Base-by-base conservation (phyloP, 2,329 filamentous ascomycete genomes). In the Pseudopithomyces maydicus region DNA sequence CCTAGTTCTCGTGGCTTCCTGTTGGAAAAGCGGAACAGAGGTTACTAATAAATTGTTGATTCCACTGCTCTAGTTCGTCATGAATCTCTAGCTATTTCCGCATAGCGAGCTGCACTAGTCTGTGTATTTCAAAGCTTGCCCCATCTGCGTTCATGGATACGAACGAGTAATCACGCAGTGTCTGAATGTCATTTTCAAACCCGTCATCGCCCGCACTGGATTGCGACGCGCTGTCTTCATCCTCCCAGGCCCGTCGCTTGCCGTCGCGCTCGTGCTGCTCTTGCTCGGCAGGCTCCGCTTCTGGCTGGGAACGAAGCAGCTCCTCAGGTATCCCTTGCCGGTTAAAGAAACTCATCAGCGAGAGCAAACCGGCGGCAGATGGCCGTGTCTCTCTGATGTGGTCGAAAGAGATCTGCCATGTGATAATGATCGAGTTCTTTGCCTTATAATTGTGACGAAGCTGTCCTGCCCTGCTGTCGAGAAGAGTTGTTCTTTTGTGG, bases 301-400 rank as follows among this genome's bases (percentile, higher is more conserved):
- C n/a, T n/a, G n/a, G n/a, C n/a, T n/a, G n/a, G n/a, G n/a, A n/a
- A n/a, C n/a, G n/a, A n/a, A n/a, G n/a, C n/a, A n/a, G n/a, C n/a
- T n/a, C n/a, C n/a, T n/a, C n/a, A n/a, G 74, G 74, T n/a, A 81
- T 80, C 6, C 70, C 76, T 57, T 81, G 73, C 15, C 70, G 66
- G 50, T 82, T 72, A 59, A 79, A 82, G 32, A 35, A 35, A 14
- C 32, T 7, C 32, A 35, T 35, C 32, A 35, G 32, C 14, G 32
- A 35, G 32, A 35, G 44, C 19, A 59, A 19, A 4, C 44, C 54
- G 15, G 57, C 54, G 20, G 57, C 57, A 15, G 54, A 57, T 14
- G 47, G 42, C 47, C 33, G 17, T 38, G 10, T 38, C 33, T 49
- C n/a, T 20, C 19, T 17, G 23, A 49, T 38, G 33, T 48, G 17